Base-by-base conservation (phyloP, 352 stramenopile species). In the Phytopythium montanum region DNA sequence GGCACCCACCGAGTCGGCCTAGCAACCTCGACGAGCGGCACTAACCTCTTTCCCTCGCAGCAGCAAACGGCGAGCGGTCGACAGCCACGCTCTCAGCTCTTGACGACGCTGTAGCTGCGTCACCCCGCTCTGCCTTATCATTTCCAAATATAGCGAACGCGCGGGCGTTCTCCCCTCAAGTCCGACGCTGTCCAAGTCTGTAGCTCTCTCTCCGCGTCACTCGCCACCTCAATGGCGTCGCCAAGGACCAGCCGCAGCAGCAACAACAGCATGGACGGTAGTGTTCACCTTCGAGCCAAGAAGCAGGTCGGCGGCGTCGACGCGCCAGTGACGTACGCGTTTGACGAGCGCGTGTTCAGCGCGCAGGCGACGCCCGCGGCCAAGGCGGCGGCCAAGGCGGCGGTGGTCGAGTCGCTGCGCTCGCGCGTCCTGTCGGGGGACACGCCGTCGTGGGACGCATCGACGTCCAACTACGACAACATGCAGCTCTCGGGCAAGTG, bases 321-420 rank as follows among this genome's bases (percentile, higher is more conserved):
- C 46, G 76, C 81, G 8, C 83, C 81, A 0, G 46, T 91, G 10
- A 90, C 85, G 56, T 94, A 92, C 62, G 78, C 71, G 5, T 81
- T 86, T 49, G 67, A 81, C 7, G 86, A 95, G 58, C 75, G 78
- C 12, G 84, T 92, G 18, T 95, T 94, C 46, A 79, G 76, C 58
- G 61, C 66, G 21, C 67, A 69, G 38, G 82, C 91, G 65, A 91
- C 81, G 8, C 72, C 84, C 2, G 51, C 64, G 1, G 68, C 73
- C 49, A 92, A 91, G 55, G 66, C 71, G 3, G 25, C 39, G 26
- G 84, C 79, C 21, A 95, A 92, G 67, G 56, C 73, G n/a, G 66
- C 82, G 49, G 69, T 94, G 12, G 57, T 87, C 16, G 78, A 81
- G 60, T 81, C 64, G 39, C 71, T 92, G 34, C 69, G 78, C 28